A percentile compares a stretch with the other conserved stretches of the same genome.
Conservation (phyloP, 208 protist species). For the Trypanosoma cruzi region DNA sequence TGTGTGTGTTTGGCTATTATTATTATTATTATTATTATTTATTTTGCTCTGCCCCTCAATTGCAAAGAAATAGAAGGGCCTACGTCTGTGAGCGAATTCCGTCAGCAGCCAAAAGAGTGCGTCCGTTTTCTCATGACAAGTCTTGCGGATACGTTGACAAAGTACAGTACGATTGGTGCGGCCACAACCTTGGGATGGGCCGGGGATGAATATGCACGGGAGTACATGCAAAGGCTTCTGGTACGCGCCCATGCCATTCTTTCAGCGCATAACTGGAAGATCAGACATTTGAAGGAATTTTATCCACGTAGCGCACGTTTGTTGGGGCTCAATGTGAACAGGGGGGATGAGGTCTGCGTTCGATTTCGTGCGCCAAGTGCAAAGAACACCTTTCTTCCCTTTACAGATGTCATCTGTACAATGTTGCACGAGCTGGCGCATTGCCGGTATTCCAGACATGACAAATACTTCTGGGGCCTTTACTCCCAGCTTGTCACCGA, state of each 20-base stretch:
- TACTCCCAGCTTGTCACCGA: slow-evolving; percentile 78
- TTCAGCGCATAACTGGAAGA: slow-evolving; percentile 50
- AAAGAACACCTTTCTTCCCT: slow-evolving; percentile 78
- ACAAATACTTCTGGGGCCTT: slow-evolving; percentile 74
- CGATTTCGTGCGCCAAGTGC: slow-evolving; percentile 72
- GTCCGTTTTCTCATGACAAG: neutral
- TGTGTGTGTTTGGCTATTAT: neutral
- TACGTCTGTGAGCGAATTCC: neutral
- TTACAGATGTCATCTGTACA: slow-evolving; percentile 85
- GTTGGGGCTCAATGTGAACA: slow-evolving; percentile 85
- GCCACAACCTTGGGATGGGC: slow-evolving; percentile 66
- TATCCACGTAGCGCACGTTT: slow-evolving; percentile 73
- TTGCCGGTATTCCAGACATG: slow-evolving; percentile 59
- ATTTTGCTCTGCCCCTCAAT: neutral
- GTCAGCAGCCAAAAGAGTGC: neutral
- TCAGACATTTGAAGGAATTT: slow-evolving; percentile 81
- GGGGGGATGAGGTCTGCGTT: slow-evolving; percentile 76
- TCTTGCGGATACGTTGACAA: neutral
- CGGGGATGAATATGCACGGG: slow-evolving; percentile 54
- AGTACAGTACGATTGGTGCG: slow-evolving; percentile 30
- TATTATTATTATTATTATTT: too few species aligned
- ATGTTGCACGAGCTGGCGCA: slow-evolving; percentile 91
- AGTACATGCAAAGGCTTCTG: slow-evolving; percentile 72
- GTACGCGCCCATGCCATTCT: slow-evolving; percentile 53
- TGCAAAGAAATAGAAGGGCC: neutral